Base-by-base conservation (phyloP, 306 rosid genomes). In the Canavalia gladiata region DNA sequence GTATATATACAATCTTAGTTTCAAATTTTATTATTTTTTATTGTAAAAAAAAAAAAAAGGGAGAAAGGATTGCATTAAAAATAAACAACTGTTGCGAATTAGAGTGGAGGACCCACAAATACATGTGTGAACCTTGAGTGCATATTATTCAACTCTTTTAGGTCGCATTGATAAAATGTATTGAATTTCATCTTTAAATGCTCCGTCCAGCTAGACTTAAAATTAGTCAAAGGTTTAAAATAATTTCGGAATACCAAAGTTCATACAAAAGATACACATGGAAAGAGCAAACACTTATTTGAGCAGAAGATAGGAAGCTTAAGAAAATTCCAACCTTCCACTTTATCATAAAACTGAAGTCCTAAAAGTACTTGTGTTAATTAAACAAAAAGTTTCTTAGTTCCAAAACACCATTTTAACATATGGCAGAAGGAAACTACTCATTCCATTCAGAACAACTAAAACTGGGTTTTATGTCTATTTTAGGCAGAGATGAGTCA, bases 321-420 rank as follows among this genome's bases (percentile, higher is more conserved):
- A 57, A 13, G 64, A 66, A 65, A 58, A 55, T 50, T 39, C 66
- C 82, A 77, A 25, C 7, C 72, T 51, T 77, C 34, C 66, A 65
- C 55, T 77, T 50, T 55, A 64, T 64, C 54, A 37, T 12, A 47
- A 3, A 7, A 60, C 9, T 34, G 1, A 9, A 34, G 7, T 60
- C 49, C 43, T 75, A 62, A 33, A 74, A 59, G 13, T 13, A 59
- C 35, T 45, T 5, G 18, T 13, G 45, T 9, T 9, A 39, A 46
- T 75, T 18, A 33, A 46, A 8, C 71, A 31, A 9, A 60, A 3
- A 35, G 64, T 56, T 66, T 54, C 13, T 13, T 29, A 42, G 29
- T 28, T 37, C 56, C 56, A 31, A 66, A 68, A 13, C 25, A 52
- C 12, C 56, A 29, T 72, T 25, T 12, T 35, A 67, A 29, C 18